Conservation (phyloP, 2,329 filamentous ascomycete genomes). For the Sordariomycetes sp. region DNA sequence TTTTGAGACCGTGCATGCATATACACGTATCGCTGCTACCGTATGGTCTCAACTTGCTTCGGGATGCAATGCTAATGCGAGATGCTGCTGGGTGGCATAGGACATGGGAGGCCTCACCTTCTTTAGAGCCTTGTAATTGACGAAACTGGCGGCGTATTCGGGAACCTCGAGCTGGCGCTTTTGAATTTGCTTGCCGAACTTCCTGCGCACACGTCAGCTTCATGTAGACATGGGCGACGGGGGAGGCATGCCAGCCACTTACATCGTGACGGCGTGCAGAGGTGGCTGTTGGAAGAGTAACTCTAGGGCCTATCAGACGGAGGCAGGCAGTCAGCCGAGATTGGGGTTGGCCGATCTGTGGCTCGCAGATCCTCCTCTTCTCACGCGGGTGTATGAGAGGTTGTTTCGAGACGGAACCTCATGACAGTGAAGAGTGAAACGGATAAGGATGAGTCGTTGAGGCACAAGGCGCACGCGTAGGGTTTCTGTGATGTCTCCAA, state of each 20-base stretch:
- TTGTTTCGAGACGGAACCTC: neutral
- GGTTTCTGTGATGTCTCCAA: too few species aligned
- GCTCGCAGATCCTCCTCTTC: neutral
- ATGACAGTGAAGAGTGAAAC: neutral
- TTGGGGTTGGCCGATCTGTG: neutral
- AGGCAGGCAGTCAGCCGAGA: neutral
- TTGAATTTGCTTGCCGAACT: conserved; percentile 99
- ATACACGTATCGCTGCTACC: too few species aligned
- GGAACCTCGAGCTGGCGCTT: conserved; percentile 98
- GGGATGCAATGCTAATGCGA: too few species aligned
- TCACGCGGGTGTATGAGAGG: neutral
- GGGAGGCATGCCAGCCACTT: neutral
- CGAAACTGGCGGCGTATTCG: conserved; percentile 97
- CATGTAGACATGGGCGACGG: neutral
- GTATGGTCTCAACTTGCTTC: too few species aligned
- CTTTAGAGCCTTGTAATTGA: conserved; percentile 98
- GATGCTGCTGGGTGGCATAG: too few species aligned
- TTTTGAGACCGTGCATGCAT: too few species aligned
- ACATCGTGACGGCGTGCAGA: neutral
- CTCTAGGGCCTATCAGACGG: neutral
- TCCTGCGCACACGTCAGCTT: conserved; percentile 50
- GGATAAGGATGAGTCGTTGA: too few species aligned
- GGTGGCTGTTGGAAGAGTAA: neutral
- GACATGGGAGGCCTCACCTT: conserved; percentile 60
- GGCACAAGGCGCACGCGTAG: too few species aligned